phyloP scores from a whole-genome alignment of 2,329 filamentous ascomycete genomes.

The Aspergillus proliferans region DNA sequence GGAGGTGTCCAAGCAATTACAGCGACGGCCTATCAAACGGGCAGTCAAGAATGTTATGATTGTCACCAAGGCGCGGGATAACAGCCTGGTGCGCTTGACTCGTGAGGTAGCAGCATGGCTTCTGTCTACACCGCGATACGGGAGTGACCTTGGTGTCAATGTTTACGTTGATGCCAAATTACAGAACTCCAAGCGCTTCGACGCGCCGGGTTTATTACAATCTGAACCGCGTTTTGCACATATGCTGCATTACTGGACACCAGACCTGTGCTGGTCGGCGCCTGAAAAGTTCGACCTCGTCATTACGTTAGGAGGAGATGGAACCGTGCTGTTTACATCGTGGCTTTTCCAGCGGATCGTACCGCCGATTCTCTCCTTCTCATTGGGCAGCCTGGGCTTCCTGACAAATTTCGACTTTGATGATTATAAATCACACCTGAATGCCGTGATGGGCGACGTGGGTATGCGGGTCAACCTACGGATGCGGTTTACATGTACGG shows the following conservation, averaged over 20 bases:
- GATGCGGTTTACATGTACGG: constrained; percentile 98
- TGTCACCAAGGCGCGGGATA: constrained; percentile 94
- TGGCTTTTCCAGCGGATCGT: constrained; percentile 97
- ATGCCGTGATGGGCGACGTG: constrained; percentile 83
- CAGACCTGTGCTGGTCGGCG: constrained; percentile 86
- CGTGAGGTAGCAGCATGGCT: constrained; percentile 84
- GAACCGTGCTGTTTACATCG: constrained; percentile 92
- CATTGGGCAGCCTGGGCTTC: constrained; percentile 87
- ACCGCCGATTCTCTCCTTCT: constrained; percentile 86
- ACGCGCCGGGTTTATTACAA: constrained; percentile 63
- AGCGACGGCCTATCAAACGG: constrained; percentile 83
- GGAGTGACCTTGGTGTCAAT: constrained; percentile 82
- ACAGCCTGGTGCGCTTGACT: constrained; percentile 82
- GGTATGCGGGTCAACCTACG: constrained; percentile 97
- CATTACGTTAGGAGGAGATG: constrained; percentile 85
- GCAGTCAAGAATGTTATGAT: constrained; percentile 96
- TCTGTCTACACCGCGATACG: constrained; percentile 80
- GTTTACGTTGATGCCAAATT: constrained; percentile 98
- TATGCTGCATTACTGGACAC: constrained; percentile 94
- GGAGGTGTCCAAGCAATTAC: constrained; percentile 91
- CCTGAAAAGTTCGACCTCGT: constrained; percentile 96
- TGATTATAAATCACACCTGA: constrained; percentile 78
- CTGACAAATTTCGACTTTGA: constrained; percentile 95
- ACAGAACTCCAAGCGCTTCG: constrained; percentile 79
- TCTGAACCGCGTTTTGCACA: constrained; percentile 69